Conservation (phyloP, 1,284 basidiomycete genomes). For the Ganoderma lucidum region DNA sequence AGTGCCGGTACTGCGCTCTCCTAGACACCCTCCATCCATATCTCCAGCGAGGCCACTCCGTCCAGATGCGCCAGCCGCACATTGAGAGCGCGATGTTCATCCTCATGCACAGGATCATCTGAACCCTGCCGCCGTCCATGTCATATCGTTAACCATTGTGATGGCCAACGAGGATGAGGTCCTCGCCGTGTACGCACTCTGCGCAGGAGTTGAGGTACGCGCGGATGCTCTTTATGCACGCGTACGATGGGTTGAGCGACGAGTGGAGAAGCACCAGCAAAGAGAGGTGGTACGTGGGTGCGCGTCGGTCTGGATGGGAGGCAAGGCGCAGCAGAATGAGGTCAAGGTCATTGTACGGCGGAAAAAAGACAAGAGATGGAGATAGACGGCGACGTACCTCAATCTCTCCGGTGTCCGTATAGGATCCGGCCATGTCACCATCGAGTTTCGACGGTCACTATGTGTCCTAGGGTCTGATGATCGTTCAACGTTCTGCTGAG, state of each 20-base stretch:
- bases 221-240: constrained; percentile 74
- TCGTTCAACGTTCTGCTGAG: not conserved
- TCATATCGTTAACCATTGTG: too few relatives aligned
- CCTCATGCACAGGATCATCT: too few relatives aligned
- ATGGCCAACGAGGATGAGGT: constrained; percentile 82
- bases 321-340: not conserved
- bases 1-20: too few relatives aligned
- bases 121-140: too few relatives aligned
- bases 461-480: constrained; percentile 56
- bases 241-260: constrained; percentile 79
- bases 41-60: too few relatives aligned
- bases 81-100: too few relatives aligned
- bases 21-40: too few relatives aligned
- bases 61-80: too few relatives aligned
- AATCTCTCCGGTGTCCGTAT: constrained; percentile 79
- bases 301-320: constrained; percentile 80
- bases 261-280: constrained; percentile 86
- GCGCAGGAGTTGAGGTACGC: constrained; percentile 67
- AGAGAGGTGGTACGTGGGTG: constrained; percentile 75
- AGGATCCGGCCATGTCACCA: constrained; percentile 92
- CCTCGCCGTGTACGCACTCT: constrained; percentile 59
- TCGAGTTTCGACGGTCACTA: constrained; percentile 82
- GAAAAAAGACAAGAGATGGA: not conserved
- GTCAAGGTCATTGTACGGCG: not conserved
- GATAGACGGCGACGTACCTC: constrained; percentile 59